Evolutionary conservation across 2,329 filamentous ascomycete species (phyloP).

Genomic region (Helotiales sp.): DNA sequence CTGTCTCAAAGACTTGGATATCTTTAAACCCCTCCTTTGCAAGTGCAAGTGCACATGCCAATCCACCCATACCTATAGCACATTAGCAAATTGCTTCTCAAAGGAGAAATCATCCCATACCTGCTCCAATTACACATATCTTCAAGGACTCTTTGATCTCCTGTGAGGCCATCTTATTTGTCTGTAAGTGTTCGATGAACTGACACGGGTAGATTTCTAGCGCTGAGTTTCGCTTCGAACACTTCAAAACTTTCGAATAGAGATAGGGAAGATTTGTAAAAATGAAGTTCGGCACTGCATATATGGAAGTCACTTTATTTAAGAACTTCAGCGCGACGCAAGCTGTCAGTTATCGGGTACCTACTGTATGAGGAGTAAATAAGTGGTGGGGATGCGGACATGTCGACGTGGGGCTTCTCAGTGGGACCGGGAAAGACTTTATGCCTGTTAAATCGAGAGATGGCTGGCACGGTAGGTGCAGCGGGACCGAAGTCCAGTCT

Average conservation of each 20-base stretch:
- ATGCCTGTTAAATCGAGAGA: not conserved
- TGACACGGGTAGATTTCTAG: not conserved
- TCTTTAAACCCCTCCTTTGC: slow-evolving; percentile 77
- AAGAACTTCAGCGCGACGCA: not conserved
- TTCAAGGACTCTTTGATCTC: slow-evolving; percentile 1
- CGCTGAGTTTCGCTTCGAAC: not conserved
- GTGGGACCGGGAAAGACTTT: slow-evolving; percentile 9
- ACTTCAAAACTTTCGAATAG: not conserved
- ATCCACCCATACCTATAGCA: slow-evolving; percentile 73
- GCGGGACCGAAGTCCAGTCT: not conserved
- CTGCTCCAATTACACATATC: slow-evolving; percentile 21
- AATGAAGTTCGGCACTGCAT: not conserved
- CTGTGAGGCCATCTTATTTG: slow-evolving; percentile 1
- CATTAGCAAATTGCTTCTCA: slow-evolving; percentile 3
- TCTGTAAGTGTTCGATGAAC: not conserved
- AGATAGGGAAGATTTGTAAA: not conserved
- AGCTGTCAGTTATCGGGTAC: too few species aligned
- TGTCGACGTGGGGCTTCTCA: slow-evolving; percentile 4
- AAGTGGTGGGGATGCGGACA: not conserved
- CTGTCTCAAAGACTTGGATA: slow-evolving; percentile 76
- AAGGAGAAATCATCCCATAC: not conserved
- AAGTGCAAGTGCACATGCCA: slow-evolving; percentile 72
- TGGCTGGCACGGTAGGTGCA: not conserved
- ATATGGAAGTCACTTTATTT: not conserved
- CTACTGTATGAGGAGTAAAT: not conserved